Conservation (phyloP, 306 rosid species). For the Lagenaria siceraria region DNA sequence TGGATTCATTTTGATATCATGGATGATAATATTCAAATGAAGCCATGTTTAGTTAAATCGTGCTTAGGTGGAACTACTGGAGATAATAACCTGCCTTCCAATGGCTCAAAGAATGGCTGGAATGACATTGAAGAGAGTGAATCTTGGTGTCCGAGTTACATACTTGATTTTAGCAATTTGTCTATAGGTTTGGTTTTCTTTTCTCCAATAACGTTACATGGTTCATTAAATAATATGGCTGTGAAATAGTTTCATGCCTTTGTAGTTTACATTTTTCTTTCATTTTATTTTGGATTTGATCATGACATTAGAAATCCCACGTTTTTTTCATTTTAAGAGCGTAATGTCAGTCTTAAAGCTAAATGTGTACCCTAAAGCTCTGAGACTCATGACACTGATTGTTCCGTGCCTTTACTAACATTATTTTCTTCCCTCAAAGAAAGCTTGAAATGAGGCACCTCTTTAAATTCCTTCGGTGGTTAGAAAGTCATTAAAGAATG, state of each 20-base stretch:
- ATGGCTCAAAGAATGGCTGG: constrained; percentile 20
- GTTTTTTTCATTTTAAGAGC: background rate
- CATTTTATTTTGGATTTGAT: background rate
- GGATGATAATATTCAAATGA: constrained; percentile 93
- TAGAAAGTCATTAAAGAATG: background rate
- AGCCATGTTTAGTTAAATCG: constrained; percentile 26
- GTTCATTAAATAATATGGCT: background rate
- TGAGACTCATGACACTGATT: background rate
- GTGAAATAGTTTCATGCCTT: background rate
- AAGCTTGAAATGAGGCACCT: background rate
- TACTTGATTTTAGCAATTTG: constrained; percentile 90
- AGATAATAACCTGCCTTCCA: constrained; percentile 18
- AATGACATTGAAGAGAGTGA: constrained; percentile 24
- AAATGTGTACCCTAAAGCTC: background rate
- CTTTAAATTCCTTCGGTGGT: background rate
- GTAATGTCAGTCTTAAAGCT: background rate
- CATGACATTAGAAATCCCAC: background rate
- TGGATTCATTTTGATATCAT: constrained; percentile 91
- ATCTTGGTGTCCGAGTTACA: constrained; percentile 75
- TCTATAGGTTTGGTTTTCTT: constrained; percentile 51
- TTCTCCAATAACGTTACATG: constrained; percentile 7
- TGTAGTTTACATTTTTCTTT: background rate
- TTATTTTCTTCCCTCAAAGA: background rate
- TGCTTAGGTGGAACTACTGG: constrained; percentile 21
- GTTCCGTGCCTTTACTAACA: background rate